Conservation (phyloP, 768 basidiomycete genomes). For the Suillus tomentosus region DNA sequence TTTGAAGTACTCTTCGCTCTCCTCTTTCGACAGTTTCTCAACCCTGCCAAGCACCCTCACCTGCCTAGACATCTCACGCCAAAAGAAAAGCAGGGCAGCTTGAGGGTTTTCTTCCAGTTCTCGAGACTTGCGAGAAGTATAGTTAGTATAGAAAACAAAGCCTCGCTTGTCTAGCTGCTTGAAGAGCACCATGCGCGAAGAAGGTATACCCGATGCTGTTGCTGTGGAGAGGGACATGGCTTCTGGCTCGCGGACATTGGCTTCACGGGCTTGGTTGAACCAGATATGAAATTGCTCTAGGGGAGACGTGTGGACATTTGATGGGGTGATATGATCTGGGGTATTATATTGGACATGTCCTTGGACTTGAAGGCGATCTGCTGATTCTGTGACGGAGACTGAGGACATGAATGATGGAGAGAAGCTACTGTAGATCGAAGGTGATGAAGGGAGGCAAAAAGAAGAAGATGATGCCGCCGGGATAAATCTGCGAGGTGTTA, state of each 20-base stretch:
- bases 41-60: constrained; percentile 85
- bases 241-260: constrained; percentile 84
- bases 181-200: constrained; percentile 86
- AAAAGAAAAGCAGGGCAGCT: constrained; percentile 88
- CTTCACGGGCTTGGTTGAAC: constrained; percentile 69
- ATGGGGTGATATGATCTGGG: constrained; percentile 62
- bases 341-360: constrained; percentile 78
- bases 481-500: background rate
- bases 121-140: constrained; percentile 86
- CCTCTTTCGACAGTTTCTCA: constrained; percentile 71
- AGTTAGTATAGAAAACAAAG: constrained; percentile 98
- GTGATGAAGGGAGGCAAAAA: constrained; percentile 1
- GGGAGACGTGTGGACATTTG: constrained; percentile 64
- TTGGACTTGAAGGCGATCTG: constrained; percentile 65
- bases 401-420: constrained; percentile 22
- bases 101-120: constrained; percentile 79
- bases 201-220: constrained; percentile 73
- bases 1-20: constrained; percentile 83
- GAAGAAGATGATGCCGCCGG: background rate
- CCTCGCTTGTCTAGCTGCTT: constrained; percentile 88
- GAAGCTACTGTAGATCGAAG: constrained; percentile 3
- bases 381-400: constrained; percentile 42
- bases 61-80: constrained; percentile 80
- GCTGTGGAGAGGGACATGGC: constrained; percentile 82
- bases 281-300: constrained; percentile 85